Percentiles rank a stretch among this genome's conserved stretches.
These are phyloP conservation scores for Epichloe elymi DNA, from an alignment of 2,329 filamentous ascomycete species.

Conservation along the genomic window DNA sequence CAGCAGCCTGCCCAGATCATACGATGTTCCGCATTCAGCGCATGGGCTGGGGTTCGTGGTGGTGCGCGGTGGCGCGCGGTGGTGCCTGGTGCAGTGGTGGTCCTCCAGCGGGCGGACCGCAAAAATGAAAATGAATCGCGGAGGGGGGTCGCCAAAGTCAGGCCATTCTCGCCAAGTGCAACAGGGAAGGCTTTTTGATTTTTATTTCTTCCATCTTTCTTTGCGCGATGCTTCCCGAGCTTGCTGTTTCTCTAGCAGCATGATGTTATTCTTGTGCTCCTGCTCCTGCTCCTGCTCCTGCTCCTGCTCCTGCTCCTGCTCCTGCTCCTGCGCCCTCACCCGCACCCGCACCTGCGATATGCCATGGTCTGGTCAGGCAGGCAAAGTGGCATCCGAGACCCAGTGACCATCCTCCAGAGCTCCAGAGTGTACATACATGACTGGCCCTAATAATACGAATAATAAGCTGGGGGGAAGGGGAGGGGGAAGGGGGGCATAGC, in stretches of 20 bases:
- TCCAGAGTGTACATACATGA: no score
- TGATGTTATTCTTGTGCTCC: background rate
- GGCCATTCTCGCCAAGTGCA: constrained; percentile 6
- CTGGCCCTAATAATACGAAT: no score
- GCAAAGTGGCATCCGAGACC: no score
- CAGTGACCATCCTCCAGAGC: background rate
- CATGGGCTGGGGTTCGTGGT: constrained; percentile 6
- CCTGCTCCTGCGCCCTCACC: no score
- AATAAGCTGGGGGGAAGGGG: background rate
- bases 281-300: background rate
- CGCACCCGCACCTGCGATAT: no score
- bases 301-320: background rate
- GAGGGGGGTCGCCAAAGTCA: constrained; percentile 7
- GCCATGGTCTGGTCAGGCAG: no score
- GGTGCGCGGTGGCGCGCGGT: constrained; percentile 1
- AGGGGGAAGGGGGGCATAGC: background rate
- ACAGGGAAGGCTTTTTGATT: background rate
- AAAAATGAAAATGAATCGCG: constrained; percentile 2
- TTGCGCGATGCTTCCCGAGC: background rate
- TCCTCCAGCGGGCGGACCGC: background rate
- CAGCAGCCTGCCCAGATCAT: constrained; percentile 6
- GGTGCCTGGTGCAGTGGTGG: background rate
- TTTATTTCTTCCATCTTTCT: background rate
- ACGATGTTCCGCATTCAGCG: constrained; percentile 7
- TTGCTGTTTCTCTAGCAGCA: background rate